Percentiles rank a stretch among this genome's conserved stretches.
phyloP scores from a whole-genome alignment of 2,329 filamentous ascomycete genomes.

The Aspergillus spinulosporus region DNA sequence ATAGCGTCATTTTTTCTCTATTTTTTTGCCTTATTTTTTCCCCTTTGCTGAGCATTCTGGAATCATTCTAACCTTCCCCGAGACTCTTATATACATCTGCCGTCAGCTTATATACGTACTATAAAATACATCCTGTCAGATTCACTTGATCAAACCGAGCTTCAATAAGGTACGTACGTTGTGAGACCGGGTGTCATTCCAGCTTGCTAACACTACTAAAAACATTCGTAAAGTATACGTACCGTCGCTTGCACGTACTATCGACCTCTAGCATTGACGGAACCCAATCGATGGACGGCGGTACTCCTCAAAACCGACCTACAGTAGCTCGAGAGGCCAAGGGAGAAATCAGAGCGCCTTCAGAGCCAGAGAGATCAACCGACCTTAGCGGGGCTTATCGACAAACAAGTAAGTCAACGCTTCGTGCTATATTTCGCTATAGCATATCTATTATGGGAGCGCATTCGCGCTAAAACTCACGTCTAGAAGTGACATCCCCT shows the following conservation, averaged over 20 bases:
- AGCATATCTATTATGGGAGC: not conserved
- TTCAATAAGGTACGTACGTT: slow-evolving; percentile 2
- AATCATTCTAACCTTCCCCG: not conserved
- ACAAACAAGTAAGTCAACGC: slow-evolving; percentile 17
- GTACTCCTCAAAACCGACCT: slow-evolving; percentile 9
- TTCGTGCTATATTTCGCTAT: not conserved
- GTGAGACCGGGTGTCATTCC: not conserved
- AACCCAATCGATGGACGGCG: slow-evolving; percentile 19
- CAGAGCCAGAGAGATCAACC: slow-evolving; percentile 3
- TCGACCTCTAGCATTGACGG: slow-evolving; percentile 5
- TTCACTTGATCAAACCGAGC: not conserved
- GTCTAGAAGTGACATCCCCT: slow-evolving; percentile 13
- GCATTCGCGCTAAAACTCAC: slow-evolving; percentile 1
- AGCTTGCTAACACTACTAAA: not conserved
- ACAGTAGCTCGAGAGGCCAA: slow-evolving; percentile 8
- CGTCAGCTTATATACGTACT: not conserved
- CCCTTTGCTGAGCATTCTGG: not conserved
- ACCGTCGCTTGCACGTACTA: not conserved
- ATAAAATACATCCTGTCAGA: not conserved
- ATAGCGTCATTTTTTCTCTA: not conserved
- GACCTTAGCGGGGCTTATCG: slow-evolving; percentile 4
- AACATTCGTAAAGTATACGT: not conserved
- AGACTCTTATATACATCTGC: not conserved
- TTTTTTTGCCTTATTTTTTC: no score
- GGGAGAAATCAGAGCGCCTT: not conserved